Conservation (phyloP, 2,329 filamentous ascomycete species). For the Aspergillus sp. region DNA sequence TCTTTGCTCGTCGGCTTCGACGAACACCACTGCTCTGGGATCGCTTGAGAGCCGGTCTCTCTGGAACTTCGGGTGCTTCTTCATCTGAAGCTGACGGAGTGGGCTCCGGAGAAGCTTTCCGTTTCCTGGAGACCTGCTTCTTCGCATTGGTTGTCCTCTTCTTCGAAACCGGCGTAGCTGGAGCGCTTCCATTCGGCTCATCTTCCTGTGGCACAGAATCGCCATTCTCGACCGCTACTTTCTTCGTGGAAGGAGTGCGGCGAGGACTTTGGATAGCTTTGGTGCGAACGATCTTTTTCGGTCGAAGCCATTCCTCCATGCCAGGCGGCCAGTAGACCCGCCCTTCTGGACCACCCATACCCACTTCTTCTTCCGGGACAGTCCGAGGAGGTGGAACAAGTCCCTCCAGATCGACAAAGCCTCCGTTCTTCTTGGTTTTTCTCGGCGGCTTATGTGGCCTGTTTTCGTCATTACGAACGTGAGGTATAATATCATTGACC, state of each 20-base stretch:
- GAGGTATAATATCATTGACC: conserved; percentile 75
- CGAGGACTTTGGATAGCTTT: conserved; percentile 25
- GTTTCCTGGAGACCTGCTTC: conserved; percentile 30
- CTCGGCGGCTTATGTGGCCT: conserved; percentile 54
- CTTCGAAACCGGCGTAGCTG: conserved; percentile 23
- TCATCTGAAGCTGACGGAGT: conserved; percentile 32
- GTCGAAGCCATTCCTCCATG: conserved; percentile 86
- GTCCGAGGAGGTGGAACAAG: conserved; percentile 45
- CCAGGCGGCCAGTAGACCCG: conserved; percentile 89
- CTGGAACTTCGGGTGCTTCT: conserved; percentile 12
- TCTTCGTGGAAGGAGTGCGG: conserved; percentile 21
- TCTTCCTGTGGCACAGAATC: conserved; percentile 3
- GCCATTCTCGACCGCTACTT: conserved; percentile 12
- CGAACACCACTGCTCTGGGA: conserved; percentile 19
- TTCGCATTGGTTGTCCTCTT: conserved; percentile 17
- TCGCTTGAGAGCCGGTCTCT: conserved; percentile 13
- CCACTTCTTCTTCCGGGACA: conserved; percentile 68
- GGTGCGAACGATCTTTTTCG: conserved; percentile 61
- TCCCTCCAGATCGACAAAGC: conserved; percentile 45
- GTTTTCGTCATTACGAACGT: conserved; percentile 76
- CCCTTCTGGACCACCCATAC: conserved; percentile 80
- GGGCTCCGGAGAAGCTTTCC: conserved; percentile 31
- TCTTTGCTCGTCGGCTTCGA: conserved; percentile 35
- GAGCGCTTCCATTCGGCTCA: conserved; percentile 10
- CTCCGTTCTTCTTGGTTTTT: conserved; percentile 49